Base-by-base conservation (phyloP, 2,329 filamentous ascomycete species). In the Venturia asperata region DNA sequence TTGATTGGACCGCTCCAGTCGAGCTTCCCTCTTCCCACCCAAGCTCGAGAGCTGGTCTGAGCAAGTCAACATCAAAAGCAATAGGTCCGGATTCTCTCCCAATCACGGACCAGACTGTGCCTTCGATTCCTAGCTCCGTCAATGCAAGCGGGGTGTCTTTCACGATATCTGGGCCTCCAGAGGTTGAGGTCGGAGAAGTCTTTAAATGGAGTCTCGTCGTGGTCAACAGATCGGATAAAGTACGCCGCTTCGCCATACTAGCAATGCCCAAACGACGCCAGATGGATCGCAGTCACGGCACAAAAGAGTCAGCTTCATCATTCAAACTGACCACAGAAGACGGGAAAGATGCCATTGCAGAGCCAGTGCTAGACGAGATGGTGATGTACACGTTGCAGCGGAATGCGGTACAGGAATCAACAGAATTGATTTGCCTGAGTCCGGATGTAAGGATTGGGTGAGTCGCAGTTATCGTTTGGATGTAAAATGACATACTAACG, bases 201-300 rank as follows among this genome's bases (percentile, higher is more conserved):
- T 92, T 94, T 73, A 78, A 80, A 49, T 91, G 90, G 87, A 83
- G 82, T 42, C 82, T 92, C 19, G 89, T 91, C 71, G 86, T 92
- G 45, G 87, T 91, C 68, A 94, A 93, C 74, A 85, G 87, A 61
- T 85, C 83, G 60, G 77, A 78, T 49, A 81, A 76, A 61, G 76
- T 83, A 2, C 84, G 89, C 62, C 90, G 90, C 71, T 81, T 94
- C 45, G 88, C 88, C 34, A 80, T 93, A 24, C 75, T 89, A 34
- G 85, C 85, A 5, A 79, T 91, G 3, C 86, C 88, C 3, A 86
- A 83, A 70, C 83, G 88, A 9, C 34, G 62, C 39, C 9, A 82
- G 1, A 9, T n/a, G 42, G 45, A 66, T 41, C n/a, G 27, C 37
- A 27, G 55, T 34, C 65, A 64, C 21, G 34, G 60, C 21, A 21